These are phyloP conservation scores for Aspergillus carlsbadensis DNA, from an alignment of 495 filamentous ascomycete species.

Conservation along the genomic window DNA sequence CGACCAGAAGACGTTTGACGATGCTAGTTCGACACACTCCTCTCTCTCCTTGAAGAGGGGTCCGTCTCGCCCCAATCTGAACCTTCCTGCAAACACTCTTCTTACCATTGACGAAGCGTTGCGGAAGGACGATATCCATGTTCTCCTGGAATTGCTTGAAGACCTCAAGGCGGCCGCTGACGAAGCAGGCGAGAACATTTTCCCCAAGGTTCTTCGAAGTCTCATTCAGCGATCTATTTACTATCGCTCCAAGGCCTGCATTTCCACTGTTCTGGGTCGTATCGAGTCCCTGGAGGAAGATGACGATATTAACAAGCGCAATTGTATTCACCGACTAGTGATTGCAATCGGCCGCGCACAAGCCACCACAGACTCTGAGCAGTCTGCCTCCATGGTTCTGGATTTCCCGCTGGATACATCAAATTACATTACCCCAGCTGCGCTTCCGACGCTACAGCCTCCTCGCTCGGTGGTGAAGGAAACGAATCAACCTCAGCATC, in stretches of 20 bases:
- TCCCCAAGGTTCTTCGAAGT: constrained; percentile 66
- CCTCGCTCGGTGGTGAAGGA: constrained; percentile 55
- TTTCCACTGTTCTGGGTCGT: constrained; percentile 64
- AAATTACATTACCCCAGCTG: constrained; percentile 76
- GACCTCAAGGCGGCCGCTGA: constrained; percentile 53
- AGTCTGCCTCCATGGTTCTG: constrained; percentile 39
- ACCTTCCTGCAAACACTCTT: constrained; percentile 61
- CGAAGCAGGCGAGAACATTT: constrained; percentile 44
- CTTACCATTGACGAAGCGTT: constrained; percentile 77
- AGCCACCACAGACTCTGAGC: constrained; percentile 52
- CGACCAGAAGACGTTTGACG: constrained; percentile 68
- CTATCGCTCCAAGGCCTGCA: constrained; percentile 63
- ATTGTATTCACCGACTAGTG: constrained; percentile 87
- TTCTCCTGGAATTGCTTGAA: constrained; percentile 57
- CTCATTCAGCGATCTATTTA: constrained; percentile 83
- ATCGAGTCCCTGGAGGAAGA: constrained; percentile 75
- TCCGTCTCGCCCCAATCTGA: constrained; percentile 68
- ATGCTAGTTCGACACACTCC: constrained; percentile 69
- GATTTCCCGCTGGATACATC: constrained; percentile 53
- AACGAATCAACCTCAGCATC: constrained; percentile 53
- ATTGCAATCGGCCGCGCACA: constrained; percentile 85
- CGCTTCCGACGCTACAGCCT: constrained; percentile 61
- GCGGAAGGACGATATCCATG: constrained; percentile 65
- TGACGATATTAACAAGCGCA: constrained; percentile 90
- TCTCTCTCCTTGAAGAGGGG: constrained; percentile 68